Conservation (phyloP, 2,329 filamentous ascomycete genomes). For the Cryphonectria carpinicola region DNA sequence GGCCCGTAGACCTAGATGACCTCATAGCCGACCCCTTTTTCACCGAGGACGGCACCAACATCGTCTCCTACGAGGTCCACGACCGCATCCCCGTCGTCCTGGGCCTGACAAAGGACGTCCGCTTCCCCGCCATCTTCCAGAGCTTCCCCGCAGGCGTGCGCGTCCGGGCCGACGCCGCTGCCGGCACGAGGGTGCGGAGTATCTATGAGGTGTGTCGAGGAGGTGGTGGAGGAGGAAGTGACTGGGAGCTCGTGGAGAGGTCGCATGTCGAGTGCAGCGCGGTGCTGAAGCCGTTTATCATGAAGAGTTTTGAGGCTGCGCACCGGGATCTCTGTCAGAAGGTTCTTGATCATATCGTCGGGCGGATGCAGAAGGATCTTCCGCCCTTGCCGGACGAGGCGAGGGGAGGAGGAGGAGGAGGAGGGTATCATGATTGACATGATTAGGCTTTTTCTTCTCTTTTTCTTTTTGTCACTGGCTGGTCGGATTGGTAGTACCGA, state of each 20-base stretch:
- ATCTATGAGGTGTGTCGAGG: slow-evolving; percentile 37
- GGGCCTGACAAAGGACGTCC: slow-evolving; percentile 41
- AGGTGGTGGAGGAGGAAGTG: slow-evolving; percentile 9
- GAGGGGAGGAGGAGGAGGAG: not conserved
- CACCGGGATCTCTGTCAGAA: slow-evolving; percentile 40
- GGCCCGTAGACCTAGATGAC: slow-evolving; percentile 24
- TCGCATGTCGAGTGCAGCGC: slow-evolving; percentile 39
- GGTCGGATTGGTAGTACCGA: not conserved
- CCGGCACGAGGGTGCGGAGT: slow-evolving; percentile 48
- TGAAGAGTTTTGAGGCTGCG: slow-evolving; percentile 36
- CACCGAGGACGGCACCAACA: slow-evolving; percentile 24
- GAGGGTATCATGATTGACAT: not conserved
- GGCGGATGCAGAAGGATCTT: slow-evolving; percentile 22
- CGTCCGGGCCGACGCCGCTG: slow-evolving; percentile 48
- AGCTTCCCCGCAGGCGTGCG: slow-evolving; percentile 45
- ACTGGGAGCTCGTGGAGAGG: slow-evolving; percentile 42
- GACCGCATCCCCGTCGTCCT: slow-evolving; percentile 45
- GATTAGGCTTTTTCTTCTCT: too few relatives aligned
- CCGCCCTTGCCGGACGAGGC: slow-evolving; percentile 4
- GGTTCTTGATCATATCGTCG: slow-evolving; percentile 35
- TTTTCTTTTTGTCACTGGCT: not conserved
- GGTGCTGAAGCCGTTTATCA: slow-evolving; percentile 42
- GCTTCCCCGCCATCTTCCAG: slow-evolving; percentile 50
- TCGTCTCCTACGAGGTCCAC: slow-evolving; percentile 36
- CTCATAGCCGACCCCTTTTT: slow-evolving; percentile 30